Evolutionary conservation across 257 asterid genomes (phyloP).

Genomic region (Solanum arcanum): DNA sequence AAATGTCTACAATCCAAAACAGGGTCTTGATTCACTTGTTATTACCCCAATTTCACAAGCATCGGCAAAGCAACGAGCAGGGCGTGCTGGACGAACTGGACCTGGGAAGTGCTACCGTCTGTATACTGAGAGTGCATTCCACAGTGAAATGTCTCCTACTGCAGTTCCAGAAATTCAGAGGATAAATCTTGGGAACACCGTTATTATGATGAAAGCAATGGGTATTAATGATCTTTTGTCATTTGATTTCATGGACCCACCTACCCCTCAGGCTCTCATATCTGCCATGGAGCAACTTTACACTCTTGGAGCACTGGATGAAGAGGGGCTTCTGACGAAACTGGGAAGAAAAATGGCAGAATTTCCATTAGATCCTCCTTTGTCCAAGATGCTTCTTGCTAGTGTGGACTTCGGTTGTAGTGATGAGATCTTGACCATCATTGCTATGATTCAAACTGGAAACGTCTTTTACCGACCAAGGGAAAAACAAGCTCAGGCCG

Average conservation of each 20-base stretch:
- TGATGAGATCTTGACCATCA: constrained; percentile 88
- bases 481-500: constrained; percentile 95
- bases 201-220: constrained; percentile 89
- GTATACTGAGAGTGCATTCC: constrained; percentile 73
- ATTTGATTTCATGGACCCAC: constrained; percentile 96
- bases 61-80: background rate
- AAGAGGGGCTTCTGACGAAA: constrained; percentile 88
- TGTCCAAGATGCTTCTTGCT: constrained; percentile 90
- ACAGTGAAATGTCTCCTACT: constrained; percentile 93
- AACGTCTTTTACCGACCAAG: constrained; percentile 85
- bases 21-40: background rate
- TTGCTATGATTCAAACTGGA: constrained; percentile 92
- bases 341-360: constrained; percentile 96
- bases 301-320: constrained; percentile 89
- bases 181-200: constrained; percentile 79
- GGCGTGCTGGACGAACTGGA: background rate
- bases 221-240: constrained; percentile 83
- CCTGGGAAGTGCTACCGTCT: constrained; percentile 1
- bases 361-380: constrained; percentile 85
- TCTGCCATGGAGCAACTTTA: constrained; percentile 93
- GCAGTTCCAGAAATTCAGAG: constrained; percentile 88
- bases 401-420: constrained; percentile 92
- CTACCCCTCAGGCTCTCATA: constrained; percentile 83
- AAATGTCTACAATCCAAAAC: background rate
- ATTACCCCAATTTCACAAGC: background rate